Base-by-base conservation (phyloP, 1,284 basidiomycete species). In the Naganishia liquefaciens region DNA sequence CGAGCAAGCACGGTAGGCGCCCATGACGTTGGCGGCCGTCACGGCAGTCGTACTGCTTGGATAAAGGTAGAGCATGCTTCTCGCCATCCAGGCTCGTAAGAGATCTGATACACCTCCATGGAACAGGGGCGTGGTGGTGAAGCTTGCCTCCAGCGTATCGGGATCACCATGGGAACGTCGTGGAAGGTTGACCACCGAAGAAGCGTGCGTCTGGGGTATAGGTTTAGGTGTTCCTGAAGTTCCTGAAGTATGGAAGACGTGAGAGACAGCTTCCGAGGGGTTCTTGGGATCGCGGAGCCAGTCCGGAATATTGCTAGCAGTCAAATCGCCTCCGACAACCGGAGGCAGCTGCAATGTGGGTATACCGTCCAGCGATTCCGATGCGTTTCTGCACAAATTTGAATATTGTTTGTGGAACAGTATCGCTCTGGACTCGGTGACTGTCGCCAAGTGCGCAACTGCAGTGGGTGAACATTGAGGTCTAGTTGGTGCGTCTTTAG, bases 31-130 rank as follows among this genome's bases (percentile, higher is more conserved):
- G 0, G 60, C 28, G 0, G 74, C 58, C 0, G 79, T 79, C 30
- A 80, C 73, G 1, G 79, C 71, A 3, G 71, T 70, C 28, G 75
- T 75, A 13, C 76, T 75, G n/a, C 73, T 75, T 0, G 79, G 76
- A 54, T 76, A 79, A 62, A 80, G 76, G 69, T 75, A 79, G 47
- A 79, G 70, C 46, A 75, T 72, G 47, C 74, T 75, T 28, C 74
- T 68, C 6, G 77, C 75, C 74, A 80, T 79, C 70, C 80, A 75
- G 3, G 75, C 74, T 27, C 80, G 72, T 1, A 81, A 69, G 1
- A 80, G 71, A 66, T 80, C 80, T 5, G 77, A 78, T 25, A 80
- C 72, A 5, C 80, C 80, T n/a, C 80, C 79, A 64, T 81, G 80
- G 66, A 79, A 81, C 0, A 81, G 76, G 0, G 80, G 80, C 0